These are phyloP conservation scores for Leccinum longicurvipes DNA, from an alignment of 768 basidiomycete species.

Conservation along the genomic window DNA sequence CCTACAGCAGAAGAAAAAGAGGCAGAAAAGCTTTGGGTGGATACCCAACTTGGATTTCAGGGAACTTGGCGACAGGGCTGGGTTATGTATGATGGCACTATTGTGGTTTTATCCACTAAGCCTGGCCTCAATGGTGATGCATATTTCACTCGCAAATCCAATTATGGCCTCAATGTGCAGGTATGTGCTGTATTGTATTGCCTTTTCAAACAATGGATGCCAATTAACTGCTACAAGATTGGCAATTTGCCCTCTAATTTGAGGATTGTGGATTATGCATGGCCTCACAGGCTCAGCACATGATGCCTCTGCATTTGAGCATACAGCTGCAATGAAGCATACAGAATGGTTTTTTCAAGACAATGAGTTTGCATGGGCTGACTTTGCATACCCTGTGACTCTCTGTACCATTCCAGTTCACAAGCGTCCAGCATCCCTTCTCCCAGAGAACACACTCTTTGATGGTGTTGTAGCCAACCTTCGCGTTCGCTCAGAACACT, in stretches of 20 bases:
- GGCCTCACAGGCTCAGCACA: background rate
- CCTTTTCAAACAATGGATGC: no score
- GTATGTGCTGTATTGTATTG: background rate
- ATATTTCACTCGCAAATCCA: background rate
- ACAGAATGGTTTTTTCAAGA: background rate
- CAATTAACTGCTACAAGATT: no score
- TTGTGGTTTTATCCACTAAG: background rate
- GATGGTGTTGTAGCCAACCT: background rate
- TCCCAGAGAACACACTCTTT: background rate
- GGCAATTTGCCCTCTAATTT: background rate
- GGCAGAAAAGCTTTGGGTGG: background rate
- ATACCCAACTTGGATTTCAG: background rate
- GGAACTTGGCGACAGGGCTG: background rate
- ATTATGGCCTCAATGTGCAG: background rate
- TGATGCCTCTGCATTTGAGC: background rate
- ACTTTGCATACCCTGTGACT: background rate
- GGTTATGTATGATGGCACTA: background rate
- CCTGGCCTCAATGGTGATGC: background rate
- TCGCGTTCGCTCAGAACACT: background rate
- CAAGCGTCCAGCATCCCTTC: background rate
- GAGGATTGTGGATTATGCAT: background rate
- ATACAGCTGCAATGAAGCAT: background rate
- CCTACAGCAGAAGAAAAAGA: background rate
- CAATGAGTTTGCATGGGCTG: background rate
- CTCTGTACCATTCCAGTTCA: no score